A percentile compares a stretch with the other conserved stretches of the same genome.
Evolutionary conservation across 1,284 basidiomycete species (phyloP).

Genomic region (Malassezia japonica): DNA sequence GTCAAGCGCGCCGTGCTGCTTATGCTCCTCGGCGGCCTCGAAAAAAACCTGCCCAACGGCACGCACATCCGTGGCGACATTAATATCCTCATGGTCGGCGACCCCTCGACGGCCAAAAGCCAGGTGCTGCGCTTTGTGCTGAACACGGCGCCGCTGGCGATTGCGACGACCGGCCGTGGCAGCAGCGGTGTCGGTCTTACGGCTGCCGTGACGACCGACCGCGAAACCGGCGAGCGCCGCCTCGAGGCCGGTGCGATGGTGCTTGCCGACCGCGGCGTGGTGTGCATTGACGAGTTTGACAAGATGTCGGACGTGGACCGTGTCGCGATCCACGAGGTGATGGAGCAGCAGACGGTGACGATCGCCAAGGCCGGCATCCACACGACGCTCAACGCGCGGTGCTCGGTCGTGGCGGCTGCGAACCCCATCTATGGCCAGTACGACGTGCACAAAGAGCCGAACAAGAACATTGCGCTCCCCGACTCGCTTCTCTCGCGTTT

Average conservation of each 20-base stretch:
- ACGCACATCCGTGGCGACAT: constrained; percentile 99
- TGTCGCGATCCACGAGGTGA: constrained; percentile 99
- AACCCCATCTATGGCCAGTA: constrained; percentile 99
- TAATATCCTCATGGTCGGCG: constrained; percentile 98
- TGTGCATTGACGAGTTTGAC: constrained; percentile 99
- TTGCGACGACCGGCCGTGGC: constrained; percentile 94
- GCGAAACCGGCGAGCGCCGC: constrained; percentile 84
- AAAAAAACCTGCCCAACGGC: constrained; percentile 95
- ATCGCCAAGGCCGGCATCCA: constrained; percentile 99
- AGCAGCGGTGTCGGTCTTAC: constrained; percentile 97
- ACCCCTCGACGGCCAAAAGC: constrained; percentile 94
- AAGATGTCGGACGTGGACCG: constrained; percentile 99
- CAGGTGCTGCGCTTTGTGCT: constrained; percentile 94
- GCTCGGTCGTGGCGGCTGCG: constrained; percentile 93
- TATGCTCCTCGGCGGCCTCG: constrained; percentile 84
- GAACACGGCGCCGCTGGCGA: constrained; percentile 89
- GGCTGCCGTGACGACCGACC: constrained; percentile 96
- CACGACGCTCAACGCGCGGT: constrained; percentile 92
- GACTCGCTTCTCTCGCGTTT: constrained; percentile 98
- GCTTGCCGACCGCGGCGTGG: constrained; percentile 94
- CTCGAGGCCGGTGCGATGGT: constrained; percentile 99
- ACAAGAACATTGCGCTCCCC: constrained; percentile 95
- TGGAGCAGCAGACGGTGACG: constrained; percentile 95
- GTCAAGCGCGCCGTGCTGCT: constrained; percentile 91
- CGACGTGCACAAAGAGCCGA: constrained; percentile 98